These are phyloP conservation scores for Leccinum arenicola DNA, from an alignment of 768 basidiomycete species.

Conservation along the genomic window DNA sequence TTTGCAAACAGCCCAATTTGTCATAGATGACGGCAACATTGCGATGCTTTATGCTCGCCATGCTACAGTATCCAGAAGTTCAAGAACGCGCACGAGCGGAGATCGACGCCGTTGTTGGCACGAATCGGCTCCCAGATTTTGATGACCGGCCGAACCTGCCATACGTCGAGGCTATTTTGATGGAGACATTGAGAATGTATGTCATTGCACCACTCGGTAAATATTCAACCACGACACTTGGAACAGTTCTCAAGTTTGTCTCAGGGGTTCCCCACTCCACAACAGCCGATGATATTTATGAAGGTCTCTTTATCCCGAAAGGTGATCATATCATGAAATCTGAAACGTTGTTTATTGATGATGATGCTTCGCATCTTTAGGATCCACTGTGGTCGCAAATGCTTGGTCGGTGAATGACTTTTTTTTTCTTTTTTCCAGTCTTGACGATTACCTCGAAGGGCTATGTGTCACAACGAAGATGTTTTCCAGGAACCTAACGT, in stretches of 20 bases:
- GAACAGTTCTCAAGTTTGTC: background rate
- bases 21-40: constrained; percentile 11
- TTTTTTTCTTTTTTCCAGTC: background rate
- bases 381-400: constrained; percentile 18
- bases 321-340: constrained; percentile 5
- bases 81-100: constrained; percentile 31
- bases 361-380: constrained; percentile 5
- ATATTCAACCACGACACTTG: constrained; percentile 1
- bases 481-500: constrained; percentile 20
- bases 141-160: constrained; percentile 25
- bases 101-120: constrained; percentile 30
- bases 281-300: constrained; percentile 17
- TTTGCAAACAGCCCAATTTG: background rate
- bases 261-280: constrained; percentile 21
- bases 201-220: constrained; percentile 28
- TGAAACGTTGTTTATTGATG: background rate
- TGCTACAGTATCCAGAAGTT: constrained; percentile 31
- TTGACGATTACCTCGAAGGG: constrained; percentile 11
- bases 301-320: constrained; percentile 24
- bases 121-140: constrained; percentile 24
- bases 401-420: constrained; percentile 12
- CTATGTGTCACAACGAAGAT: constrained; percentile 13
- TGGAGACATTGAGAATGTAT: constrained; percentile 32
- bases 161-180: constrained; percentile 30
- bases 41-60: constrained; percentile 31